Percentiles rank a stretch among this genome's conserved stretches.
phyloP scores from a whole-genome alignment of 352 stramenopile genomes.

The Phytophthora kernoviae region DNA sequence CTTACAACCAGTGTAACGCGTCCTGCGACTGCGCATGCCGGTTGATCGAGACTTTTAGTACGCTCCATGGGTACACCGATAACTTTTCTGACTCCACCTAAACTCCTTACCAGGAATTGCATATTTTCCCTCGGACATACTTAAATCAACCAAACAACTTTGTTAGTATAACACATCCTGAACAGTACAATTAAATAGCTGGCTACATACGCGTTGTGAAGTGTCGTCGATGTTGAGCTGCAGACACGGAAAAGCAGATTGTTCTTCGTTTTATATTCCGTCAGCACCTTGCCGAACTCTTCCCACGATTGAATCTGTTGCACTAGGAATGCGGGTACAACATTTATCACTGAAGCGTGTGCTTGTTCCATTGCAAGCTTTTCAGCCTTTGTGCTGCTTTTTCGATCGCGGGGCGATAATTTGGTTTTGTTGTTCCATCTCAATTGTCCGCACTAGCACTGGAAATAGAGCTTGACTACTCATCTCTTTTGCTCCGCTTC shows the following conservation, averaged over 20 bases:
- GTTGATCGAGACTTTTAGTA: constrained; percentile 7
- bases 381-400: not conserved
- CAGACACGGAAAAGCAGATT: constrained; percentile 2
- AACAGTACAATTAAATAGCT: not conserved
- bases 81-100: constrained; percentile 4
- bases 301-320: not conserved
- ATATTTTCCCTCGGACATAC: not conserved
- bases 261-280: not conserved
- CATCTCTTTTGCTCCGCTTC: too few relatives aligned
- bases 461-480: too few relatives aligned
- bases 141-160: constrained; percentile 1
- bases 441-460: not conserved
- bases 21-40: constrained; percentile 3
- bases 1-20: constrained; percentile 7
- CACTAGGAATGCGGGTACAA: not conserved
- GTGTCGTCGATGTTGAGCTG: not conserved
- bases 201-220: constrained; percentile 1
- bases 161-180: not conserved
- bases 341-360: not conserved
- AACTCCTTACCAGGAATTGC: not conserved
- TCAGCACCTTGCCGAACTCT: not conserved
- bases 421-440: too few relatives aligned
- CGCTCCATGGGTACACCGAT: constrained; percentile 14
- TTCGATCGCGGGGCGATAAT: not conserved
- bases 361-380: not conserved